phyloP scores from a whole-genome alignment of 371 early-diverging fungal species.

The Mortierella sp. region DNA sequence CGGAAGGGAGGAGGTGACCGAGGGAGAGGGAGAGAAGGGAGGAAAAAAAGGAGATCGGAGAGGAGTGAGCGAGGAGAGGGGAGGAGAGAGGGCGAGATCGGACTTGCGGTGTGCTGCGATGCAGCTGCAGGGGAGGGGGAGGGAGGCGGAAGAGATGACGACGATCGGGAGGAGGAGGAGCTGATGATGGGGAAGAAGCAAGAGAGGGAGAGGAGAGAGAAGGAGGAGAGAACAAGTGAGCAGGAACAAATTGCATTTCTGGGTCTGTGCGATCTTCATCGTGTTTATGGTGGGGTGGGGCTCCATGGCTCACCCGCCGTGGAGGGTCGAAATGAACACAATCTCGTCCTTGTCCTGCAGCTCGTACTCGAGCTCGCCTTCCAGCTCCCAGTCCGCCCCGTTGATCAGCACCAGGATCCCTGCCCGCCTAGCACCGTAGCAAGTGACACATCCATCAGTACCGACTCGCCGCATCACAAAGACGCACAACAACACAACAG shows the following conservation, averaged over 20 bases:
- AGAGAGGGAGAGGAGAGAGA: not conserved
- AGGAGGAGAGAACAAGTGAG: not conserved
- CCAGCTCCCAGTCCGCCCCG: slow-evolving; percentile 96
- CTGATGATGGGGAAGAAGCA: not conserved
- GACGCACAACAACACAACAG: too few species aligned
- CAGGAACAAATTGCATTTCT: too few species aligned
- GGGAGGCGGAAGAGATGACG: not conserved
- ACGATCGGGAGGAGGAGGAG: not conserved
- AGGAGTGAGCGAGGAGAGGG: too few species aligned
- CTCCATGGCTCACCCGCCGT: slow-evolving; percentile 78
- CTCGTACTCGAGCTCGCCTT: slow-evolving; percentile 87
- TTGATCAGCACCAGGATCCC: slow-evolving; percentile 96
- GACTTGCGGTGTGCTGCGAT: not conserved
- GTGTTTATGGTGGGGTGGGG: not conserved
- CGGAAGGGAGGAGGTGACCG: not conserved
- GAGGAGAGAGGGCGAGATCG: too few species aligned
- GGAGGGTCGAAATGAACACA: slow-evolving; percentile 95
- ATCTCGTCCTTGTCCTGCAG: slow-evolving; percentile 82
- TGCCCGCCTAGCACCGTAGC: slow-evolving; percentile 72
- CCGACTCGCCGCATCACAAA: not conserved
- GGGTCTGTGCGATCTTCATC: too few species aligned
- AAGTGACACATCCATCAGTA: not conserved
- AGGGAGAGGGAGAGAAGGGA: too few species aligned
- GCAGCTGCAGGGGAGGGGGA: not conserved
- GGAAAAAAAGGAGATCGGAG: not conserved